These are phyloP conservation scores for Persicaria maculosa DNA, from an alignment of 148 eudicot genomes.

Conservation along the genomic window DNA sequence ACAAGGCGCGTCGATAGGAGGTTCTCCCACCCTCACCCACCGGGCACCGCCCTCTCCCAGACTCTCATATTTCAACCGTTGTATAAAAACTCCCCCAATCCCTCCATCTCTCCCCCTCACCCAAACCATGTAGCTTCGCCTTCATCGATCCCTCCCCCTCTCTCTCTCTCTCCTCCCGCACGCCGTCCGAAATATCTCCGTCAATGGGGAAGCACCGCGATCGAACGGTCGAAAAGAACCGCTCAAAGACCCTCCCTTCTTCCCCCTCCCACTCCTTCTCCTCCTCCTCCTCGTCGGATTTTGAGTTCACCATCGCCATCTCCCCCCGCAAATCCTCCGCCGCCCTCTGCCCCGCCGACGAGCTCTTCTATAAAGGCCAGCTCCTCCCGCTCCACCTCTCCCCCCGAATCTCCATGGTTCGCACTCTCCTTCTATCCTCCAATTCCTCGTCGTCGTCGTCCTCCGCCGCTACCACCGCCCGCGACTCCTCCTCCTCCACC, in stretches of 20 bases:
- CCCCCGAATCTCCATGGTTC: conserved; percentile 76
- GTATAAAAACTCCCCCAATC: not conserved
- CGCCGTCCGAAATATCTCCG: not conserved
- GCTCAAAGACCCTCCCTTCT: conserved; percentile 72
- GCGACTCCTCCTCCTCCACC: conserved; percentile 21
- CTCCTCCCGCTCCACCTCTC: conserved; percentile 81
- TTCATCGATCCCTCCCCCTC: not conserved
- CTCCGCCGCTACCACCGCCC: conserved; percentile 36
- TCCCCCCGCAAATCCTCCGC: conserved; percentile 73
- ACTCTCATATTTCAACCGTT: not conserved
- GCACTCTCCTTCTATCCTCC: conserved; percentile 57
- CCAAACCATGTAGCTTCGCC: not conserved
- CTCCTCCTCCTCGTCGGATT: conserved; percentile 71
- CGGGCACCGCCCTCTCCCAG: not conserved
- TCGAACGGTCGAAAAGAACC: conserved; percentile 10
- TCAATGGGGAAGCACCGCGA: conserved; percentile 9
- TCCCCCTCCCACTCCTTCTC: conserved; percentile 71
- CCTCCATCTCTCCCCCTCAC: conserved; percentile 4
- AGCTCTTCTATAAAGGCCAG: conserved; percentile 87
- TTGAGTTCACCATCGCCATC: conserved; percentile 61
- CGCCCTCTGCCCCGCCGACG: conserved; percentile 73
- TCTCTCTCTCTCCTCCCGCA: not conserved
- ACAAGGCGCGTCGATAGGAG: conserved; percentile 1
- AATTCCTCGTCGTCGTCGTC: conserved; percentile 29
- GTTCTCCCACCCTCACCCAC: not conserved